Evolutionary conservation across 441 rosid genomes (phyloP).

Genomic region (Melianthus villosus): DNA sequence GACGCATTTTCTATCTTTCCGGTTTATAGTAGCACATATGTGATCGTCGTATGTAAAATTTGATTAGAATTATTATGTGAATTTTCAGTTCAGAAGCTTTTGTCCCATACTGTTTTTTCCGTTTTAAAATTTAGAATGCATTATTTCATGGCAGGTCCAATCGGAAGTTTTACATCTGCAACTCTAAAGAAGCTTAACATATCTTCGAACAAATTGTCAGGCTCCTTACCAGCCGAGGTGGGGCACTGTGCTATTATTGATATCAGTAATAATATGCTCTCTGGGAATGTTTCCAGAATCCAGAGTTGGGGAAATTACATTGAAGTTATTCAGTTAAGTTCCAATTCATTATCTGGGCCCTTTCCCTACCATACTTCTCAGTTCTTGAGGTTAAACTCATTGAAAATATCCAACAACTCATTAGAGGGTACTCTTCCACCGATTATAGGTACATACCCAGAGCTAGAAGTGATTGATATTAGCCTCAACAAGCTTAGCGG

Average conservation of each 20-base stretch:
- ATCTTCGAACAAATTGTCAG: conserved; percentile 43
- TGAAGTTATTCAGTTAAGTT: conserved; percentile 41
- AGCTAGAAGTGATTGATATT: conserved; percentile 35
- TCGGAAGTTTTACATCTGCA: conserved; percentile 41
- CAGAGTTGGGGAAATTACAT: conserved; percentile 50
- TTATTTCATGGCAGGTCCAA: conserved; percentile 37
- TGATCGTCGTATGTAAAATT: no score
- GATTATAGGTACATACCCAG: conserved; percentile 38
- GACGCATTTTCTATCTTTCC: no score
- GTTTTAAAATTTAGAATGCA: no score
- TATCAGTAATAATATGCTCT: conserved; percentile 35
- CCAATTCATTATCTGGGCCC: conserved; percentile 38
- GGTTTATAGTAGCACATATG: no score
- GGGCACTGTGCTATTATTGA: conserved; percentile 46
- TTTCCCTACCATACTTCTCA: conserved; percentile 37
- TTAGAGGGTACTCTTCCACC: conserved; percentile 37
- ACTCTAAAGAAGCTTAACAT: conserved; percentile 43
- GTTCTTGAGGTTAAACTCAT: conserved; percentile 36
- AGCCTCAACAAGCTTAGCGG: conserved; percentile 36
- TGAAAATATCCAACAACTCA: conserved; percentile 33
- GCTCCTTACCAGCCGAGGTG: conserved; percentile 31
- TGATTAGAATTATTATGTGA: no score
- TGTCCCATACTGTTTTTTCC: no score
- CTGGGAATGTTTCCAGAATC: conserved; percentile 40
- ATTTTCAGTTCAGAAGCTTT: no score